phyloP scores from a whole-genome alignment of 1,139 yeast species.

The Yarrowia galli region DNA sequence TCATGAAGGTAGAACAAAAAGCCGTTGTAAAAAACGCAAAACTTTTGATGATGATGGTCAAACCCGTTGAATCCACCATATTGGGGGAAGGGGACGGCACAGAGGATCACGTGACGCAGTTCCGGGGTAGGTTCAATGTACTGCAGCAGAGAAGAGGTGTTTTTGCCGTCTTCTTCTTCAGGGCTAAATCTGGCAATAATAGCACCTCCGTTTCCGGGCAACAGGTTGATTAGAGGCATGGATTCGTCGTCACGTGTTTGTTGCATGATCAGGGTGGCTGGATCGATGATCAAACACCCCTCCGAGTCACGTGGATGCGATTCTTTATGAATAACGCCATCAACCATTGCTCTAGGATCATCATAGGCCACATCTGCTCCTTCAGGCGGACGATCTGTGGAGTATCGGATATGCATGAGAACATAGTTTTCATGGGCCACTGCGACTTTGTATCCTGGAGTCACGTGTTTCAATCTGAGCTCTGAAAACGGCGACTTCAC shows the following conservation, averaged over 20 bases:
- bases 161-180: too few species aligned
- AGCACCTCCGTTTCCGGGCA: neutral
- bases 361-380: neutral
- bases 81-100: neutral
- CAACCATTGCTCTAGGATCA: neutral
- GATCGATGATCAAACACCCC: neutral
- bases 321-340: neutral
- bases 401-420: neutral
- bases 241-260: neutral
- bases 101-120: neutral
- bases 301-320: neutral
- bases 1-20: neutral
- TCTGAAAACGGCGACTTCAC: too few species aligned
- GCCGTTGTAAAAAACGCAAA: slow-evolving; percentile 1
- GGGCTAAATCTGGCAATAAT: neutral
- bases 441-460: neutral
- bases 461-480: neutral
- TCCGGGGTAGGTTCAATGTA: slow-evolving; percentile 2
- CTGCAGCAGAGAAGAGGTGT: neutral
- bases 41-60: neutral
- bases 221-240: neutral
- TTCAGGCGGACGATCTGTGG: neutral
- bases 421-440: neutral
- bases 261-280: neutral
- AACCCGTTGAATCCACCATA: neutral